Evolutionary conservation across 1,139 yeast species (phyloP).

Genomic region (Debaryomyces sp.): DNA sequence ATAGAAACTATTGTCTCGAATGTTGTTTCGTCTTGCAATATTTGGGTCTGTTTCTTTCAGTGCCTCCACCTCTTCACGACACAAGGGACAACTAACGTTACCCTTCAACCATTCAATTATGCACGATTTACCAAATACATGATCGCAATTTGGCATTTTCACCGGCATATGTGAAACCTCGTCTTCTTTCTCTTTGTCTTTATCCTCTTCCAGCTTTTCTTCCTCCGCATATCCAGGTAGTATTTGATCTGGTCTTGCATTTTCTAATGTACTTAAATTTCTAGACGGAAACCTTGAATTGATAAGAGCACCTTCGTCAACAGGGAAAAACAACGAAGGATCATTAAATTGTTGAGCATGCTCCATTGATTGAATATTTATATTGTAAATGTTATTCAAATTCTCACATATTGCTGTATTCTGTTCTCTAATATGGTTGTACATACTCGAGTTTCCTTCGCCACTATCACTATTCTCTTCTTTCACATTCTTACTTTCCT

Average conservation of each 20-base stretch:
- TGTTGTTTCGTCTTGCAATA: conserved; percentile 12
- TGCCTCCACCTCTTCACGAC: conserved; percentile 47
- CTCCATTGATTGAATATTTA: conserved; percentile 8
- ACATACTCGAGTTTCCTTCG: background rate
- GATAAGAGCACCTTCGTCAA: conserved; percentile 32
- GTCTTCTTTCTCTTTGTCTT: conserved; percentile 16
- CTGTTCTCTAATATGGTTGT: conserved; percentile 7
- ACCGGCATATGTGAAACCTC: conserved; percentile 39
- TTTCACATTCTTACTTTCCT: conserved; percentile 1
- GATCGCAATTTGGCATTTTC: conserved; percentile 46
- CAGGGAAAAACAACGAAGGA: conserved; percentile 43
- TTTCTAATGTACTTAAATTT: conserved; percentile 26
- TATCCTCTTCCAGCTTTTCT: conserved; percentile 15
- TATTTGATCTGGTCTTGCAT: conserved; percentile 29
- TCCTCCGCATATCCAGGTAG: conserved; percentile 34
- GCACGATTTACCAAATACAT: conserved; percentile 46
- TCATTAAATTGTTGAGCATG: conserved; percentile 28
- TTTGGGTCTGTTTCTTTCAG: conserved; percentile 26
- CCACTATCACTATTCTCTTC: background rate
- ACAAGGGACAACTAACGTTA: conserved; percentile 48
- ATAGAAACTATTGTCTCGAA: conserved; percentile 16
- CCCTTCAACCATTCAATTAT: conserved; percentile 46
- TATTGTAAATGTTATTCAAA: conserved; percentile 5
- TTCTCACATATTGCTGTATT: conserved; percentile 4
- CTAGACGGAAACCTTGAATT: conserved; percentile 39